These are phyloP conservation scores for Dacryopinax primogenitus DNA, from an alignment of 768 basidiomycete genomes.

Conservation along the genomic window DNA sequence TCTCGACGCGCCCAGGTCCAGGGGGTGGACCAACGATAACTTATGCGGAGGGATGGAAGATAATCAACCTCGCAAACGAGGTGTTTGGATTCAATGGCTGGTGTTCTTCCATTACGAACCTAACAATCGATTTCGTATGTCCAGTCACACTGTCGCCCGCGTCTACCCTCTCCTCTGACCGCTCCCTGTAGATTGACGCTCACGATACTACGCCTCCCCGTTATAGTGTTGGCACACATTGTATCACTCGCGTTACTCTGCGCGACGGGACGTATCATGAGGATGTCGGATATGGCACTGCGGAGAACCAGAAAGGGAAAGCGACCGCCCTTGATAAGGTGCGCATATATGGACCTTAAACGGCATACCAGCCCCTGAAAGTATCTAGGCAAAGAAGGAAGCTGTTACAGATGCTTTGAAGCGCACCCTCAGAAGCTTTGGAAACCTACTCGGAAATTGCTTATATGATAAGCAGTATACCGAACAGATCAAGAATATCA, in stretches of 20 bases:
- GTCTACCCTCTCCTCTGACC: neutral
- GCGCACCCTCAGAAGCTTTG: slow-evolving; percentile 80
- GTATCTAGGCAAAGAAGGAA: slow-evolving; percentile 87
- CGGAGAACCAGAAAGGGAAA: slow-evolving; percentile 78
- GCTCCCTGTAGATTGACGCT: slow-evolving; percentile 48
- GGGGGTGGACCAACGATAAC: slow-evolving; percentile 77
- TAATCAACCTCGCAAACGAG: slow-evolving; percentile 95
- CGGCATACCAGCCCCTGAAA: neutral
- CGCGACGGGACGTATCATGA: slow-evolving; percentile 83
- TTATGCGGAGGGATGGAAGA: slow-evolving; percentile 95
- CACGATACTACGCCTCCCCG: slow-evolving; percentile 47
- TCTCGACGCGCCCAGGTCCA: slow-evolving; percentile 79
- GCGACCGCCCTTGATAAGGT: slow-evolving; percentile 86
- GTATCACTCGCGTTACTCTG: slow-evolving; percentile 75
- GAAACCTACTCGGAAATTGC: slow-evolving; percentile 90
- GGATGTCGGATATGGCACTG: slow-evolving; percentile 80
- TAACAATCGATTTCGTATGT: slow-evolving; percentile 40
- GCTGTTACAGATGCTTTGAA: slow-evolving; percentile 93
- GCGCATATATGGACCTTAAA: slow-evolving; percentile 18
- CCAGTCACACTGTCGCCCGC: neutral
- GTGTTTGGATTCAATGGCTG: slow-evolving; percentile 97
- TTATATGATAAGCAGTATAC: slow-evolving; percentile 91
- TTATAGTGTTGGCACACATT: slow-evolving; percentile 65
- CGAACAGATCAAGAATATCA: slow-evolving; percentile 75
- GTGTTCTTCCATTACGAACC: slow-evolving; percentile 64